Base-by-base conservation (phyloP, 169 alveolate genomes). In the Plasmodium relictum region DNA sequence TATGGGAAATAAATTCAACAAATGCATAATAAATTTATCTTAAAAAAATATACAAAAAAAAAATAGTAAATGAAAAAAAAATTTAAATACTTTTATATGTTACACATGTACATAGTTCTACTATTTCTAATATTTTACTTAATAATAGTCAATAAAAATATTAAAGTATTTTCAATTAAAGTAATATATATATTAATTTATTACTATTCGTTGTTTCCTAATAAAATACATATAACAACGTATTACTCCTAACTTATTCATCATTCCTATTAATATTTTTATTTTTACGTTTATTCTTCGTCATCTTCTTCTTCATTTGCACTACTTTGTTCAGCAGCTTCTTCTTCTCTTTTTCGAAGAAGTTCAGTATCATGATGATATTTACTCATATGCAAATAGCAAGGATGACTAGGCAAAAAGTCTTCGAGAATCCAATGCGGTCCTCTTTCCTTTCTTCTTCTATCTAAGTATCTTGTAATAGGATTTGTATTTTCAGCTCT, bases 401-500 rank as follows among this genome's bases (percentile, higher is more conserved):
- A 93, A 3, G 98, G 98, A 76, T 96, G 98, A 24, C 94, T 76
- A 31, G 97, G 96, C 70, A 96, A 58, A 92, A 91, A 95, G 89
- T 96, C 93, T 65, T 94, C 93, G 45, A 95, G 92, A 72, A 95
- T 89, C 97, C 97, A 96, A 83, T 95, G 93, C 8, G 97, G 93
- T 6, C 98, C 98, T 69, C 98, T 96, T 70, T 96, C 98, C 94
- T 95, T 93, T 74, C 97, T 90, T 50, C 97, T 78, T 10, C 97
- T 71, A 92, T 94, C 97, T 41, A 96, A 93, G 63, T 96, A 96
- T 69, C 97, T 92, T 45, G 97, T 89, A 73, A 94, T 63, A 0
- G 98, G 98, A 90, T 96, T 96, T 50, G 97, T 93, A 92, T 96
- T 96, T 73, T 96, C 98, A 48, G 97, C 97, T 52, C 97, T 59